phyloP scores from a whole-genome alignment of 345 rosid species.

The Crucihimalaya himalaica region DNA sequence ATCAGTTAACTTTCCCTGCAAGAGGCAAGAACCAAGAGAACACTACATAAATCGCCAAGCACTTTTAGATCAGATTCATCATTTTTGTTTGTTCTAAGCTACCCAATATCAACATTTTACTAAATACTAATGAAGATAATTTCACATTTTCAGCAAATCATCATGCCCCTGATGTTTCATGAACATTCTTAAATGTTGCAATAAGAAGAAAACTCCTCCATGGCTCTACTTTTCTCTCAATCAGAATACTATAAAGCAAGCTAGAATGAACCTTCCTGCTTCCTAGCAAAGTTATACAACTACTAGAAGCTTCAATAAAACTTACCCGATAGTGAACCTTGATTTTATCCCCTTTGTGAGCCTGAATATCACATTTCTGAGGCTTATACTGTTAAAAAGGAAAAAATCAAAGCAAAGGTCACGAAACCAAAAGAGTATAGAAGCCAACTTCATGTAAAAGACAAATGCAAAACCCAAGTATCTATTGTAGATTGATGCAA shows the following conservation, averaged over 20 bases:
- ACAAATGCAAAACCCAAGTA: neutral
- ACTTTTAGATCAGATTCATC: neutral
- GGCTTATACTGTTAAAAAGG: slow-evolving; percentile 63
- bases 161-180: neutral
- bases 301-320: slow-evolving; percentile 17
- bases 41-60: neutral
- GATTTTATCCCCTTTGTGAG: slow-evolving; percentile 90
- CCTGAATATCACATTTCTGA: slow-evolving; percentile 69
- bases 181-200: neutral
- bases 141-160: neutral
- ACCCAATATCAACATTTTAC: neutral
- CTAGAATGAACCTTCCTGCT: neutral
- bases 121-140: neutral
- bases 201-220: neutral
- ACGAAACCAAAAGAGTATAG: neutral
- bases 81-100: neutral
- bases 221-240: neutral
- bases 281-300: neutral
- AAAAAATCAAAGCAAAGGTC: neutral
- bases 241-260: neutral
- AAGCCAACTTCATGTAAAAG: neutral
- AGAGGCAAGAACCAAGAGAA: neutral
- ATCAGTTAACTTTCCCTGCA: slow-evolving; percentile 91
- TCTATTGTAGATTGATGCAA: neutral
- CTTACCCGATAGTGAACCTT: slow-evolving; percentile 90